Evolutionary conservation across 2,329 filamentous ascomycete genomes (phyloP).

Genomic region (Lachnellula willkommii): DNA sequence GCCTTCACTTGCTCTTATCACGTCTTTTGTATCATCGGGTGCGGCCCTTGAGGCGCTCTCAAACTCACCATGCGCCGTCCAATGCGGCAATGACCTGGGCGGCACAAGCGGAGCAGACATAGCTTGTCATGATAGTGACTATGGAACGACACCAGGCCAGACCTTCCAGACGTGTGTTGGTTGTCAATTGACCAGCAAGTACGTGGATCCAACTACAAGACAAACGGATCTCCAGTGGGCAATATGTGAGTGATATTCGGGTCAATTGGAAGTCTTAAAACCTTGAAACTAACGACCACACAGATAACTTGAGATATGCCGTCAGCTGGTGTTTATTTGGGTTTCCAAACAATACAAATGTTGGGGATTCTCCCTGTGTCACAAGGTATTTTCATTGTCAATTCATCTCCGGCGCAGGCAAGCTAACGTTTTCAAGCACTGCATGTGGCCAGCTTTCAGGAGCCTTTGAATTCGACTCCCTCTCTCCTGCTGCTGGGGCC

Average conservation of each 20-base stretch:
- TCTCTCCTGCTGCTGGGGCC: slow-evolving; percentile 40
- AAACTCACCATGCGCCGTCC: slow-evolving; percentile 25
- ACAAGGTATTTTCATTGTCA: slow-evolving; percentile 41
- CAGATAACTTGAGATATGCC: slow-evolving; percentile 55
- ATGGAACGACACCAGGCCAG: slow-evolving; percentile 11
- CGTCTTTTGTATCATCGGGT: slow-evolving; percentile 14
- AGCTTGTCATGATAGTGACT: slow-evolving; percentile 20
- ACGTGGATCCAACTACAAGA: slow-evolving; percentile 34
- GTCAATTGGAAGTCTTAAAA: neutral
- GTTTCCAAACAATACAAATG: slow-evolving; percentile 38
- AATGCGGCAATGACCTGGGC: slow-evolving; percentile 28
- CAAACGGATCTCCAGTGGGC: slow-evolving; percentile 49
- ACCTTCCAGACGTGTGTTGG: slow-evolving; percentile 23
- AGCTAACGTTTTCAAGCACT: slow-evolving; percentile 33
- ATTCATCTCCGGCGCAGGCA: neutral
- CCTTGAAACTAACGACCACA: neutral
- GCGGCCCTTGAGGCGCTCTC: slow-evolving; percentile 20
- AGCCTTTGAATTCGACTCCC: slow-evolving; percentile 45
- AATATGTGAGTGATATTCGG: slow-evolving; percentile 44
- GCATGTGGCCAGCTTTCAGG: slow-evolving; percentile 47
- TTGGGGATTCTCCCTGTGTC: slow-evolving; percentile 40
- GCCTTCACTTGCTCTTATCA: slow-evolving; percentile 20
- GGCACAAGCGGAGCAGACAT: slow-evolving; percentile 23
- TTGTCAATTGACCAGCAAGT: slow-evolving; percentile 41
- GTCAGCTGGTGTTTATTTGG: slow-evolving; percentile 52